These are phyloP conservation scores for Lasiosphaeria miniovina DNA, from an alignment of 495 filamentous ascomycete species.

Conservation along the genomic window DNA sequence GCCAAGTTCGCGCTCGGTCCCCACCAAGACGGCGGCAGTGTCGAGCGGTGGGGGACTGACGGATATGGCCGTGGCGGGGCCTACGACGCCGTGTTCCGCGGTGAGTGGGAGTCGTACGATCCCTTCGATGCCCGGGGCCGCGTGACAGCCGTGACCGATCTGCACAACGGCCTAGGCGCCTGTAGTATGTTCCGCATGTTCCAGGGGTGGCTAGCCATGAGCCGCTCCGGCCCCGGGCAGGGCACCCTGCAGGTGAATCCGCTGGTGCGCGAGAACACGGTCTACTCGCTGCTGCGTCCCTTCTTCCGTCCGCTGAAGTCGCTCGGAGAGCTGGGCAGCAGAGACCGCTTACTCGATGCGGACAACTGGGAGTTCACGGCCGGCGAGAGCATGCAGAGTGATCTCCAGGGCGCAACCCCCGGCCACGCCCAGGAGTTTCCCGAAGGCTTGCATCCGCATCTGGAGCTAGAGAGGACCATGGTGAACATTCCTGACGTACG, in stretches of 20 bases:
- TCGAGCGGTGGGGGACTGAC: slow-evolving; percentile 81
- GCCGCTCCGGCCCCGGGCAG: slow-evolving; percentile 63
- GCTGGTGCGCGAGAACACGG: slow-evolving; percentile 66
- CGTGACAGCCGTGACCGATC: slow-evolving; percentile 63
- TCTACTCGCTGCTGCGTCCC: slow-evolving; percentile 79
- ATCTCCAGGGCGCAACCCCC: slow-evolving; percentile 72
- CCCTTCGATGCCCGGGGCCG: slow-evolving; percentile 74
- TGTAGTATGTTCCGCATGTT: slow-evolving; percentile 86
- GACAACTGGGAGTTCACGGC: slow-evolving; percentile 50
- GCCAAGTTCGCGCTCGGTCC: slow-evolving; percentile 78
- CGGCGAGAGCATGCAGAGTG: slow-evolving; percentile 49
- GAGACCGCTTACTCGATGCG: slow-evolving; percentile 28
- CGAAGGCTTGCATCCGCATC: slow-evolving; percentile 68
- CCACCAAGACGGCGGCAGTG: slow-evolving; percentile 79
- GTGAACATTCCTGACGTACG: slow-evolving; percentile 70
- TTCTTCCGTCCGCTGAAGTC: slow-evolving; percentile 62
- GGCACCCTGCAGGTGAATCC: slow-evolving; percentile 86
- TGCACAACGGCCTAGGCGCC: slow-evolving; percentile 79
- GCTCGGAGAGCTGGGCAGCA: slow-evolving; percentile 12
- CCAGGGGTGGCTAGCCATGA: slow-evolving; percentile 86
- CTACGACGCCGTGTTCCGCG: slow-evolving; percentile 69
- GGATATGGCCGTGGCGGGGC: slow-evolving; percentile 70
- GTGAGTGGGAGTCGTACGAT: slow-evolving; percentile 79
- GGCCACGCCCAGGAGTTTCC: slow-evolving; percentile 77
- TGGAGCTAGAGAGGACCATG: slow-evolving; percentile 72